phyloP scores from a whole-genome alignment of 495 filamentous ascomycete species.

The Cryomyces minteri region DNA sequence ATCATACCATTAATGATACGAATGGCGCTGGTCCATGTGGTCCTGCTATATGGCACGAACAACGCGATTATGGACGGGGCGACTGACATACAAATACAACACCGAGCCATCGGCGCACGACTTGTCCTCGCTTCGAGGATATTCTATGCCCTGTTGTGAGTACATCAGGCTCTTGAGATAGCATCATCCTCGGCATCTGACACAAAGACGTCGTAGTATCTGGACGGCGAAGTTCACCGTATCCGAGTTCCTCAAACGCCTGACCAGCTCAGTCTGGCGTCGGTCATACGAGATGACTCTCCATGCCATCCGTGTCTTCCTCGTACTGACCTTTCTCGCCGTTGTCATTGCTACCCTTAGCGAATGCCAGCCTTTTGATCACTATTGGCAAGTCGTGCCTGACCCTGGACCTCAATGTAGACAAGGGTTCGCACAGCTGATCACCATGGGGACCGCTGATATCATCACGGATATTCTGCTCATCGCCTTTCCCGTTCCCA shows the following conservation, averaged over 20 bases:
- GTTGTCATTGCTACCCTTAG: slow-evolving; percentile 63
- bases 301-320: slow-evolving; percentile 49
- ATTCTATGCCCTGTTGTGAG: slow-evolving; percentile 44
- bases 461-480: slow-evolving; percentile 77
- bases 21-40: slow-evolving; percentile 73
- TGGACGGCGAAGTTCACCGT: slow-evolving; percentile 87
- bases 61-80: slow-evolving; percentile 39
- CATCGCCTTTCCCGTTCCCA: slow-evolving; percentile 71
- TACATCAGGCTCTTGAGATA: too few species aligned
- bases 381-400: slow-evolving; percentile 85
- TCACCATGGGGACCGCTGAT: slow-evolving; percentile 76
- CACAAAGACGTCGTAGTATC: slow-evolving; percentile 32
- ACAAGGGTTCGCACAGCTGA: slow-evolving; percentile 32
- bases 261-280: slow-evolving; percentile 52
- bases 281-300: slow-evolving; percentile 48
- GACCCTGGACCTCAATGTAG: slow-evolving; percentile 51
- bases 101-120: slow-evolving; percentile 38
- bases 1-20: slow-evolving; percentile 63
- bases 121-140: slow-evolving; percentile 47
- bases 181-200: background rate
- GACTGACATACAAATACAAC: slow-evolving; percentile 25
- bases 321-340: slow-evolving; percentile 56
- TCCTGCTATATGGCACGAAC: slow-evolving; percentile 77
- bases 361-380: slow-evolving; percentile 68
- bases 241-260: slow-evolving; percentile 73